These are phyloP conservation scores for Limnomonas spitsbergensis DNA, from an alignment of 139 green algal species.

Conservation along the genomic window DNA sequence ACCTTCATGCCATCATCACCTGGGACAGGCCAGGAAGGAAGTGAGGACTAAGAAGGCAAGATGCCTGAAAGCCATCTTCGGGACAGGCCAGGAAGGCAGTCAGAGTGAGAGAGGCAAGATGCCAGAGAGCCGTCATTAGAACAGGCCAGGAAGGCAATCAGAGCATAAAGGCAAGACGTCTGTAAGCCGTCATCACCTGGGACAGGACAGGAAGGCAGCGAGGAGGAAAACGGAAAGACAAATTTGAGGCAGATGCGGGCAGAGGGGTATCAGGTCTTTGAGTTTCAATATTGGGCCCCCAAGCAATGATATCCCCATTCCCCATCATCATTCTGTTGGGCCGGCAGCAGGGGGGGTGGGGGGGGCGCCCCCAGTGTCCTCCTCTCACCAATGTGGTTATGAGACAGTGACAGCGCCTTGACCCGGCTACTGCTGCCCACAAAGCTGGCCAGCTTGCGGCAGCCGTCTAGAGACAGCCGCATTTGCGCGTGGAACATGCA, in stretches of 20 bases:
- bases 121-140: too few relatives aligned
- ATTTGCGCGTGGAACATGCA: constrained; percentile 59
- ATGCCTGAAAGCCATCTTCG: too few relatives aligned
- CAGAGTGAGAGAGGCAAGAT: neutral
- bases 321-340: neutral
- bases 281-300: neutral
- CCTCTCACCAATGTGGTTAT: constrained; percentile 45
- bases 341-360: too few relatives aligned
- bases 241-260: neutral
- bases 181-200: neutral
- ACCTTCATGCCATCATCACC: neutral
- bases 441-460: constrained; percentile 40
- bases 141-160: too few relatives aligned
- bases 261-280: neutral
- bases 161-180: too few relatives aligned
- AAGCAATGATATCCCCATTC: neutral
- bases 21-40: neutral
- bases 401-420: constrained; percentile 43
- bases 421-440: constrained; percentile 23
- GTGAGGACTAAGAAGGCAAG: too few relatives aligned
- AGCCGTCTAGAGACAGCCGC: constrained; percentile 45
- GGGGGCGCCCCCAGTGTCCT: too few relatives aligned
- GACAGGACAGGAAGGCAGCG: neutral
- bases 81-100: too few relatives aligned
- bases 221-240: neutral